Conservation (phyloP, 257 asterid genomes). For the Solanum neorickii region DNA sequence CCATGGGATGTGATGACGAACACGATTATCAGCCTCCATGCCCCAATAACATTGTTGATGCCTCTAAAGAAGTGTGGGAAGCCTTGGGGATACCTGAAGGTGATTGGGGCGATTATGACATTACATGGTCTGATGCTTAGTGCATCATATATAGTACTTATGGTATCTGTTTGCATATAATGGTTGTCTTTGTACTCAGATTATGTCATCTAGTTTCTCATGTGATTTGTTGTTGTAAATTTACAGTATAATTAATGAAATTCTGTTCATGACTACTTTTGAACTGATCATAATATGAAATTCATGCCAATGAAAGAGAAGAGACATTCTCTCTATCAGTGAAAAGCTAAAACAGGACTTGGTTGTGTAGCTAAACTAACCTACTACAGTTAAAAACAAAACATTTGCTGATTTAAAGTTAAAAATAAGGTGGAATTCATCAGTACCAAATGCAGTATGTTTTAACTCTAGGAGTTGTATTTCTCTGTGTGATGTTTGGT, state of each 20-base stretch:
- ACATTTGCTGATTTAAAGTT: background rate
- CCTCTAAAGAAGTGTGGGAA: slow-evolving; percentile 36
- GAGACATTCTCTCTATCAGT: background rate
- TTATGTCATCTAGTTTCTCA: background rate
- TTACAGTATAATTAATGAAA: background rate
- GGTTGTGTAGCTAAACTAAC: background rate
- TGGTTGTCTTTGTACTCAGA: background rate
- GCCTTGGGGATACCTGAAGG: slow-evolving; percentile 21
- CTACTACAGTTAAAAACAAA: background rate
- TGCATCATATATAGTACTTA: background rate
- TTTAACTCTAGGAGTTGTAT: background rate
- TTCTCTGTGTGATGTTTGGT: background rate
- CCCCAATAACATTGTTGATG: slow-evolving; percentile 36
- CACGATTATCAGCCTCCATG: slow-evolving; percentile 44
- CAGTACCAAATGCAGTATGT: background rate
- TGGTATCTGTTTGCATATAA: background rate
- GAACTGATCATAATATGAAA: background rate
- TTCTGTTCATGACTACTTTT: background rate
- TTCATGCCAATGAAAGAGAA: background rate
- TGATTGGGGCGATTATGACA: slow-evolving; percentile 26
- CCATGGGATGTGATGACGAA: slow-evolving; percentile 30
- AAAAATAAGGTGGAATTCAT: background rate
- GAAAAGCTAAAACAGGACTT: background rate
- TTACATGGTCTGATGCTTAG: slow-evolving; percentile 35
- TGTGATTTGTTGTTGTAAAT: background rate